Percentiles rank a stretch among this genome's conserved stretches.
phyloP scores from a whole-genome alignment of 2,329 filamentous ascomycete genomes.

The Westerdykella ornata region DNA sequence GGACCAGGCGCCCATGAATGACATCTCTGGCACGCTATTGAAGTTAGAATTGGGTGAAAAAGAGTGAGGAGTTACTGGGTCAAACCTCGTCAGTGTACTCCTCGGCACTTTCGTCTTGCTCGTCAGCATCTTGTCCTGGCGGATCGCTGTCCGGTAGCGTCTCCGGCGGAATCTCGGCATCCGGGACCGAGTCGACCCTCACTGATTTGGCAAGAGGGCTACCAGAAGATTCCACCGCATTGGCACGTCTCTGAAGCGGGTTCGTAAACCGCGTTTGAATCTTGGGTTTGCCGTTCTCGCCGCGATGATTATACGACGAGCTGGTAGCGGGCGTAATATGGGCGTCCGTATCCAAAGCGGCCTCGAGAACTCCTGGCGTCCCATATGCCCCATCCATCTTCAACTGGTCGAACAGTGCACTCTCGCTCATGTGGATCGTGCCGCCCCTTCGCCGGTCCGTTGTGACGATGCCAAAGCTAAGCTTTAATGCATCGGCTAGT shows the following conservation, averaged over 20 bases:
- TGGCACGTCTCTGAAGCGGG: conserved; percentile 25
- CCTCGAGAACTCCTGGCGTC: conserved; percentile 26
- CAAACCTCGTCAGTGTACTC: conserved; percentile 61
- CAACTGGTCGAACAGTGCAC: conserved; percentile 59
- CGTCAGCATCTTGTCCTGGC: conserved; percentile 10
- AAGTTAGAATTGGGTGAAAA: conserved; percentile 9
- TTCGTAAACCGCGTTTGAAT: conserved; percentile 19
- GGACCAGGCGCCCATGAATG: conserved; percentile 81
- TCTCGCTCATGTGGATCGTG: conserved; percentile 60
- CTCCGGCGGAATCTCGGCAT: conserved; percentile 26
- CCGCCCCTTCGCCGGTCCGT: conserved; percentile 56
- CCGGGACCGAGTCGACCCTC: conserved; percentile 30
- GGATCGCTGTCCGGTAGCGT: too few species aligned
- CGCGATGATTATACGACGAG: conserved; percentile 19
- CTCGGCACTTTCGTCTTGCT: conserved; percentile 22
- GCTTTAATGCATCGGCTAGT: conserved; percentile 86
- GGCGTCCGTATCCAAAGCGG: conserved; percentile 29
- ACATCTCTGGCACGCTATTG: conserved; percentile 69
- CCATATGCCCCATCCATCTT: conserved; percentile 40
- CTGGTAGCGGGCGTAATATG: conserved; percentile 27
- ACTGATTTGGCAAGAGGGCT: conserved; percentile 34
- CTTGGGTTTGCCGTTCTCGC: conserved; percentile 25
- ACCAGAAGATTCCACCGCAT: conserved; percentile 21
- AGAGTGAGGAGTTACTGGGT: not conserved
- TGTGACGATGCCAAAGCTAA: conserved; percentile 95